Base-by-base conservation (phyloP, 2,329 filamentous ascomycete genomes). In the Fusarium sp. region DNA sequence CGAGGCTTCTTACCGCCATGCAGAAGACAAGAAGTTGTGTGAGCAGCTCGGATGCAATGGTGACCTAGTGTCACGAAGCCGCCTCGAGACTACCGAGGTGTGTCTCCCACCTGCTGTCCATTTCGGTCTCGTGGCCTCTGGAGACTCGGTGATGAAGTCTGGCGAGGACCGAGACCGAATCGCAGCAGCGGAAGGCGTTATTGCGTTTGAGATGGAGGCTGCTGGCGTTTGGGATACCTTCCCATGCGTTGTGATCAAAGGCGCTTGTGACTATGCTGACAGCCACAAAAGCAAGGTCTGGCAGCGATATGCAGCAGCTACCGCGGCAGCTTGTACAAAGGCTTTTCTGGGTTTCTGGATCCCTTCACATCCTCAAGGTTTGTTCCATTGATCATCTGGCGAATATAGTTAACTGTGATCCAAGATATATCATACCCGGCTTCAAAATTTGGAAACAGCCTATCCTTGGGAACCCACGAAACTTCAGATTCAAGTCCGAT, bases 211-310 rank as follows among this genome's bases (percentile, higher is more conserved):
- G 13, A 59, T 59, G 41, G 50, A 59, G 10, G 41, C 12, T 0
- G 23, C 50, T 4, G 50, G 56, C 1, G 25, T 59, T 2, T 59
- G 56, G 50, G 30, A 59, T 19, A 45, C 6, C 2, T 26, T 44
- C 7, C 49, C 55, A 1, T 58, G 49, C 13, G 28, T 58, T 5
- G 7, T 69, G 0, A 56, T 70, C 2, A 70, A 70, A 14, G 37
- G 66, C 0, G 67, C 28, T 1, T 67, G 58, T 26, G 62, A 70
- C 26, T 70, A 69, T 23, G 58, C 65, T 13, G 67, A 69, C 21
- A 69, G 65, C 2, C 57, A 57, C 6, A 70, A 70, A 4, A 59
- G 8, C 9, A 60, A 70, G 1, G n/a, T 1, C 3, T 70, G 58
- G 49, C 67, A 69, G 6, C 26, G 16, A 3, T 69, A 70, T 30